Evolutionary conservation across 495 filamentous ascomycete genomes (phyloP).

Genomic region (Annulohypoxylon moriforme): DNA sequence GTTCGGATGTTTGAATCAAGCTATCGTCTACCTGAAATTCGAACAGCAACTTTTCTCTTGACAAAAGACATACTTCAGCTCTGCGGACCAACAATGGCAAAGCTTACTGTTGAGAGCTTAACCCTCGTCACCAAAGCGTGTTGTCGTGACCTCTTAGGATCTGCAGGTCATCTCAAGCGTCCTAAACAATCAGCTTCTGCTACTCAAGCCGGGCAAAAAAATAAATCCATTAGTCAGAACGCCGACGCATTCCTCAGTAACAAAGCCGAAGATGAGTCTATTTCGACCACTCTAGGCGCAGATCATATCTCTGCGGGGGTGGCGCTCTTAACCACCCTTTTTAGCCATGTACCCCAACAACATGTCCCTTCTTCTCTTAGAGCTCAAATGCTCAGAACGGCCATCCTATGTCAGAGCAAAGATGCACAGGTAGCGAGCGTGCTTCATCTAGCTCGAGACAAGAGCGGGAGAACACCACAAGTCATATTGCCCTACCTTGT

Average conservation of each 20-base stretch:
- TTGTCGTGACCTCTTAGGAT: conserved; percentile 72
- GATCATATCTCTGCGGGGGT: conserved; percentile 60
- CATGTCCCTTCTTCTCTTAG: conserved; percentile 72
- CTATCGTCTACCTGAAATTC: conserved; percentile 65
- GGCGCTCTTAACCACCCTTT: conserved; percentile 68
- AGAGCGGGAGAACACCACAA: conserved; percentile 66
- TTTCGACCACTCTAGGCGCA: conserved; percentile 47
- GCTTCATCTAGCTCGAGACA: conserved; percentile 74
- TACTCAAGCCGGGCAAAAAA: conserved; percentile 44
- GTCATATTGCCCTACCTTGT: conserved; percentile 83
- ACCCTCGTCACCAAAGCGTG: conserved; percentile 66
- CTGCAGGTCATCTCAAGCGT: conserved; percentile 51
- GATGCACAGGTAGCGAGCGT: conserved; percentile 81
- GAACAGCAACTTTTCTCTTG: conserved; percentile 69
- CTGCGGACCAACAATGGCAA: conserved; percentile 72
- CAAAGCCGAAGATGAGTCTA: conserved; percentile 50
- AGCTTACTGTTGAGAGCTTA: conserved; percentile 68
- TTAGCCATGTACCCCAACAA: conserved; percentile 69
- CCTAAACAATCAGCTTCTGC: conserved; percentile 40
- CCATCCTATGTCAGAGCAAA: conserved; percentile 73
- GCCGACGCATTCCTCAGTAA: conserved; percentile 54
- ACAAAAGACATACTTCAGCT: conserved; percentile 66
- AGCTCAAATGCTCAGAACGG: conserved; percentile 78
- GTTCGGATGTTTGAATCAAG: conserved; percentile 75
- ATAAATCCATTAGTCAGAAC: conserved; percentile 51